A percentile compares a stretch with the other conserved stretches of the same genome.
phyloP scores from a whole-genome alignment of 768 basidiomycete species.

The Macrolepiota dolichaula region DNA sequence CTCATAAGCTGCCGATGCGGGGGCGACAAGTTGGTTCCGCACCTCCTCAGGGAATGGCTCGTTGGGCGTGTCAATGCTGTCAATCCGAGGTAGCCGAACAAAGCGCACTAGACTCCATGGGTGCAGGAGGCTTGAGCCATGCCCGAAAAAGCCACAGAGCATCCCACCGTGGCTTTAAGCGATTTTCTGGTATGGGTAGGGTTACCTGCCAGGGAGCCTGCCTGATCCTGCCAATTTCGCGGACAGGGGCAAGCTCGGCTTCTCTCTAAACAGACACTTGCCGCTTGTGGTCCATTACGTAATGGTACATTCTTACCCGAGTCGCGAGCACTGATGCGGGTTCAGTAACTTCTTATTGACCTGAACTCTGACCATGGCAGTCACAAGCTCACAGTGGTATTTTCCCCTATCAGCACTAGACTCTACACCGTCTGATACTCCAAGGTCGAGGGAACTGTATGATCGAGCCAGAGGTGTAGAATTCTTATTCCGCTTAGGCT shows the following conservation, averaged over 20 bases:
- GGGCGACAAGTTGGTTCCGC: background rate
- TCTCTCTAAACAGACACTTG: conserved; percentile 1
- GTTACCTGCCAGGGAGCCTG: background rate
- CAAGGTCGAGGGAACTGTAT: conserved; percentile 70
- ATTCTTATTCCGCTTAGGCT: conserved; percentile 80
- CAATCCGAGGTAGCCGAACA: background rate
- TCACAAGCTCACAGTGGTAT: conserved; percentile 58
- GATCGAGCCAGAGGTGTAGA: conserved; percentile 81
- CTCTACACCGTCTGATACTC: conserved; percentile 53
- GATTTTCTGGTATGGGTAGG: background rate
- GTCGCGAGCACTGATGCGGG: background rate
- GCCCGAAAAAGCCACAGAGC: background rate
- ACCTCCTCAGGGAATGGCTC: background rate
- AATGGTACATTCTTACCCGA: background rate
- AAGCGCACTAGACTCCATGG: background rate
- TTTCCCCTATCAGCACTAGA: conserved; percentile 60
- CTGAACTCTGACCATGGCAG: conserved; percentile 13
- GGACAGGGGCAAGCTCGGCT: background rate
- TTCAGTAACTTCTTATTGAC: conserved; percentile 6
- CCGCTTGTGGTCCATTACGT: conserved; percentile 1
- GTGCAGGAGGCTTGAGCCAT: background rate
- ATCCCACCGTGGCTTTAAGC: background rate
- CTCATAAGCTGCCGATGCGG: background rate
- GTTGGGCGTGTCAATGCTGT: background rate
- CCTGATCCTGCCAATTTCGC: background rate